phyloP scores from a whole-genome alignment of 1,284 basidiomycete genomes.

The Sporisorium scitamineum region DNA sequence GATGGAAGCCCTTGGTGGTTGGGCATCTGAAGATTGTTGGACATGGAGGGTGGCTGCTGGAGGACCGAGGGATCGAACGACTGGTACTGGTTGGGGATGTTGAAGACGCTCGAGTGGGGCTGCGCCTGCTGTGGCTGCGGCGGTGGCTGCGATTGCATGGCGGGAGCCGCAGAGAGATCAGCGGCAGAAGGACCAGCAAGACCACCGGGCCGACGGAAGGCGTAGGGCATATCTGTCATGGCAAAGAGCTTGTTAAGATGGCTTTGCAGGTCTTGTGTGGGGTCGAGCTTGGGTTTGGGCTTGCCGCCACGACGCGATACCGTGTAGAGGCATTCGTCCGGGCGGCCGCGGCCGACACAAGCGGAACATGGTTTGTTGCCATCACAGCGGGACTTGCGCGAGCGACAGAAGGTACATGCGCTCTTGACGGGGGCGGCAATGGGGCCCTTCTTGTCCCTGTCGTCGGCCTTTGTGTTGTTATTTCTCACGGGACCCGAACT shows the following conservation, averaged over 20 bases:
- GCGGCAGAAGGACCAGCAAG: constrained; percentile 32
- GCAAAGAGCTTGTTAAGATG: constrained; percentile 60
- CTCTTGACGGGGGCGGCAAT: constrained; percentile 59
- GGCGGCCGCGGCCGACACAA: constrained; percentile 52
- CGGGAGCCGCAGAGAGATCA: constrained; percentile 8
- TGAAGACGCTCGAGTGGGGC: constrained; percentile 28
- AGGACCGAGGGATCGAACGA: constrained; percentile 31
- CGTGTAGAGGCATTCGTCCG: constrained; percentile 62
- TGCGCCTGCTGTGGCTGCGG: constrained; percentile 19
- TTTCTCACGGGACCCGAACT: constrained; percentile 37
- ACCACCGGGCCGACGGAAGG: constrained; percentile 54
- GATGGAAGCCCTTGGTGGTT: constrained; percentile 11
- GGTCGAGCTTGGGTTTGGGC: constrained; percentile 59
- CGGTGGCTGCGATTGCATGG: constrained; percentile 12
- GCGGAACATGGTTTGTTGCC: constrained; percentile 63
- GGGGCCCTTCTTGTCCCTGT: constrained; percentile 44
- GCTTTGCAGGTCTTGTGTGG: constrained; percentile 47
- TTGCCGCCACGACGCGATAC: constrained; percentile 62
- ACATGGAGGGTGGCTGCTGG: constrained; percentile 21
- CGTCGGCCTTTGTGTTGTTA: constrained; percentile 35
- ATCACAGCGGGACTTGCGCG: constrained; percentile 63
- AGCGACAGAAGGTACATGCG: constrained; percentile 58
- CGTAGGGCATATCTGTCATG: constrained; percentile 57
- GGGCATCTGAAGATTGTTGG: constrained; percentile 10
- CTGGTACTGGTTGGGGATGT: constrained; percentile 32